Base-by-base conservation (phyloP, 345 rosid species). In the Durio zibethinus region DNA sequence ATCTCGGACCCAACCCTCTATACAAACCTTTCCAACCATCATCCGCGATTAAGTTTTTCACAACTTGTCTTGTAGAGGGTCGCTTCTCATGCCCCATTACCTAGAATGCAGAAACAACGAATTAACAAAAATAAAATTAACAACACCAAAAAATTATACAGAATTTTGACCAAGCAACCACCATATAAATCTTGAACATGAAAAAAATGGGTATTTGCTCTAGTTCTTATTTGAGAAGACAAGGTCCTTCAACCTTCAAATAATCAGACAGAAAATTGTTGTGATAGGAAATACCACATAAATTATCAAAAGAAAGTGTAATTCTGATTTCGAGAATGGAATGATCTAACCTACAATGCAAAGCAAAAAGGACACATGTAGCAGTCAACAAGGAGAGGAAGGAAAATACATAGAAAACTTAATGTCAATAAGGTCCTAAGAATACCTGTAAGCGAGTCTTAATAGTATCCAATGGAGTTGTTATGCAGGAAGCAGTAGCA, bases 1-100 rank as follows among this genome's bases (percentile, higher is more conserved):
- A 91, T 83, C 99, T 88, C 23, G 99, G 98, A 53, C 98, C 98
- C 75, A 92, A 78, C 65, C 99, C 99, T 84, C 94, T 86, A 69
- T 97, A 92, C 53, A 97, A 83, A 60, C 98, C 99, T 81, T 85
- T 87, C 95, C 97, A 94, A n/a, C 99, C 97, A 77, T 94, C 94
- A 74, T 94, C 97, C 79, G 89, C 85, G 10, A 94, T 88, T 85
- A 94, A 84, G 77, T 76, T 85, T 80, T 82, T 92, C 72, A 91
- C 90, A 69, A 94, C 95, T 76, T 88, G 83, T 77, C 83, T 88
- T 4, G 95, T 87, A 20, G 95, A 88, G 53, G 88, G 89, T 85
- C 88, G 90, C 74, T 89, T 90, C 75, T 89, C 98, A 75, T 87
- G 93, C 73, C 93, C 95, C 94, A 90, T 89, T 77, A 96, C 97